Base-by-base conservation (phyloP, 2,329 filamentous ascomycete genomes). In the Colletotrichum australisinense region DNA sequence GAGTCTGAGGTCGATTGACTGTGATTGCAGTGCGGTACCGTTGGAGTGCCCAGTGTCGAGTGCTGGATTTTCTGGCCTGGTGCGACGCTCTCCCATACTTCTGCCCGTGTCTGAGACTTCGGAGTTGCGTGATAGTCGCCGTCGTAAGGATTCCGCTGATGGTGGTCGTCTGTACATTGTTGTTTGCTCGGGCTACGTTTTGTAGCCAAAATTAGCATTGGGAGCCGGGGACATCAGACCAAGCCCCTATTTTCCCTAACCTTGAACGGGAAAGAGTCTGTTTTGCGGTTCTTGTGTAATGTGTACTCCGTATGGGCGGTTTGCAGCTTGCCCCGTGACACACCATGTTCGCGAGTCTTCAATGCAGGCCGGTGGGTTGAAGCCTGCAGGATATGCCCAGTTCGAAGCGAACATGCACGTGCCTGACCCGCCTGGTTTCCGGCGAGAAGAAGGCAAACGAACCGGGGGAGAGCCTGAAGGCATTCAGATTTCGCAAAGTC, bases 61-160 rank as follows among this genome's bases (percentile, higher is more conserved):
- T 46, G 42, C 42, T 46, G 42, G 42, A 49, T 49, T 49, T 49
- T 49, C 42, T 49, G 42, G 63, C 57, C 46, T 73, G 49, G 67
- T 71, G 71, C 60, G 67, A 73, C 71, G 63, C 46, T 11, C 55
- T 65, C 32, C 58, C 70, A 64, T 55, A 64, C 58, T 65, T 46
- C 70, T 62, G 67, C 60, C n/a, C 12, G 59, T 69, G 69, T 73
- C 59, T 73, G 71, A 73, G 71, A 73, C 71, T 49, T 66, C 62
- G 67, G 71, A 71, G 62, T 30, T 73, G 71, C 56, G 56, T 71
- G 71, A 71, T 71, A 58, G 62, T 57, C 67, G 62, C 71, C 56
- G 60, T 65, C 24, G 59, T 55, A 52, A 32, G 55, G 55, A 42
- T 11, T 32, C 24, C 57, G 35, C 9, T 42, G n/a, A 46, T 24